Percentiles rank a stretch among this genome's conserved stretches.
These are phyloP conservation scores for Citrus inodora DNA, from an alignment of 345 rosid species.

Conservation along the genomic window DNA sequence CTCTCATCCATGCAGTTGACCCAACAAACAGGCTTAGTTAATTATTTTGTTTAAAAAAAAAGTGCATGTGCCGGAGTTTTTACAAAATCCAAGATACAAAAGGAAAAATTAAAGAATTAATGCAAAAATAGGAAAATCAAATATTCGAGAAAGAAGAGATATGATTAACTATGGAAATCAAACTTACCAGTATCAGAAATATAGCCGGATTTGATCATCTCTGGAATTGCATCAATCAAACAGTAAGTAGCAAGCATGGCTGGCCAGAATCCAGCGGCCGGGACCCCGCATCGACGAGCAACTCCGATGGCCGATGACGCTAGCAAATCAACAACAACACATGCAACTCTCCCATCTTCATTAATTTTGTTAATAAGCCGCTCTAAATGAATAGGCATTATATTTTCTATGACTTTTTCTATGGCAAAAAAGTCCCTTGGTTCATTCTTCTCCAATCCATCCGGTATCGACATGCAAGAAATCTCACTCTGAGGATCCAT, in stretches of 20 bases:
- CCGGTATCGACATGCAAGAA: constrained; percentile 40
- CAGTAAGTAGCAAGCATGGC: constrained; percentile 62
- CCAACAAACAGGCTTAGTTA: background rate
- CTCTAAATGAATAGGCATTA: constrained; percentile 61
- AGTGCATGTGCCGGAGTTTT: background rate
- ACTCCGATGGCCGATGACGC: constrained; percentile 68
- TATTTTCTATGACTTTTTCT: constrained; percentile 57
- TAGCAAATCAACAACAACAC: constrained; percentile 67
- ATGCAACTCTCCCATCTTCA: constrained; percentile 34
- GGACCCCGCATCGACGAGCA: constrained; percentile 47
- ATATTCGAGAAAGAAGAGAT: background rate
- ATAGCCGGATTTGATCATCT: constrained; percentile 38
- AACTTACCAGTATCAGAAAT: constrained; percentile 53
- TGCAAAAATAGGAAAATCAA: background rate
- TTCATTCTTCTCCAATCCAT: constrained; percentile 29
- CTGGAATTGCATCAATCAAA: constrained; percentile 60
- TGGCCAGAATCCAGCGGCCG: constrained; percentile 73
- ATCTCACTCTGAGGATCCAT: constrained; percentile 14
- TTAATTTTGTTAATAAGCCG: constrained; percentile 24
- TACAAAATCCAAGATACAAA: background rate
- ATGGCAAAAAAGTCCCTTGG: constrained; percentile 58
- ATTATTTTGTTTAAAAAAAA: background rate
- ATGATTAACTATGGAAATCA: background rate
- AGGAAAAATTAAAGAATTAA: background rate
- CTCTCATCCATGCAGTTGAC: background rate